These are phyloP conservation scores for Stenocarpella maydis DNA, from an alignment of 2,329 filamentous ascomycete genomes.

Conservation along the genomic window DNA sequence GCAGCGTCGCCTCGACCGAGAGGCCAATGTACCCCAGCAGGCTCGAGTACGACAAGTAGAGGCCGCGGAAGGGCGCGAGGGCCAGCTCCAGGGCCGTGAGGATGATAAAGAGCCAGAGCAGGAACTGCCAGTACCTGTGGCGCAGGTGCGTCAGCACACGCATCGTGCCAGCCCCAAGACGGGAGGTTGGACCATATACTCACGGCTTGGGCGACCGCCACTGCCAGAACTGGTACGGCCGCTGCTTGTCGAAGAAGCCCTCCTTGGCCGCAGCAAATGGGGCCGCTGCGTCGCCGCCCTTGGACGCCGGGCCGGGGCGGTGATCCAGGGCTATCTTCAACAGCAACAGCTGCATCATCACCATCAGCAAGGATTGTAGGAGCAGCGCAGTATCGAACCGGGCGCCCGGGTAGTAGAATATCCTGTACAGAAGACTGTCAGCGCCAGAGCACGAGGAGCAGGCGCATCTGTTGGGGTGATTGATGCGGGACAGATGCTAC, in stretches of 20 bases:
- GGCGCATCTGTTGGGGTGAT: neutral
- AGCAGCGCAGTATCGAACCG: constrained; percentile 71
- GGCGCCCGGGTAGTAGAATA: constrained; percentile 75
- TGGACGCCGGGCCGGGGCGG: constrained; percentile 66
- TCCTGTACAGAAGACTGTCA: constrained; percentile 49
- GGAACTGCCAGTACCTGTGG: constrained; percentile 77
- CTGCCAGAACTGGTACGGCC: constrained; percentile 85
- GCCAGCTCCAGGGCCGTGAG: constrained; percentile 73
- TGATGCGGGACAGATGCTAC: constrained; percentile 31
- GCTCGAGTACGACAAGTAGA: constrained; percentile 73
- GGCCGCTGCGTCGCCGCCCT: constrained; percentile 65
- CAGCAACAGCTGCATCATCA: constrained; percentile 68
- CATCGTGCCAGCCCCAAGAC: neutral
- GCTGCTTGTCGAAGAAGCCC: constrained; percentile 51
- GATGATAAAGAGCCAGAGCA: constrained; percentile 70
- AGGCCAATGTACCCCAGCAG: constrained; percentile 79
- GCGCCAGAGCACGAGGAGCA: constrained; percentile 9
- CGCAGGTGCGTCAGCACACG: constrained; percentile 39
- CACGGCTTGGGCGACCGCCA: constrained; percentile 77
- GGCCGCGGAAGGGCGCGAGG: constrained; percentile 61
- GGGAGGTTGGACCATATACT: constrained; percentile 41
- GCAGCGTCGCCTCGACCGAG: constrained; percentile 81
- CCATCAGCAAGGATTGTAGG: constrained; percentile 71
- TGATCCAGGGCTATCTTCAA: constrained; percentile 75
- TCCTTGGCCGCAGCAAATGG: constrained; percentile 68